Evolutionary conservation across 768 basidiomycete genomes (phyloP).

Genomic region (Naganishia randhawae): DNA sequence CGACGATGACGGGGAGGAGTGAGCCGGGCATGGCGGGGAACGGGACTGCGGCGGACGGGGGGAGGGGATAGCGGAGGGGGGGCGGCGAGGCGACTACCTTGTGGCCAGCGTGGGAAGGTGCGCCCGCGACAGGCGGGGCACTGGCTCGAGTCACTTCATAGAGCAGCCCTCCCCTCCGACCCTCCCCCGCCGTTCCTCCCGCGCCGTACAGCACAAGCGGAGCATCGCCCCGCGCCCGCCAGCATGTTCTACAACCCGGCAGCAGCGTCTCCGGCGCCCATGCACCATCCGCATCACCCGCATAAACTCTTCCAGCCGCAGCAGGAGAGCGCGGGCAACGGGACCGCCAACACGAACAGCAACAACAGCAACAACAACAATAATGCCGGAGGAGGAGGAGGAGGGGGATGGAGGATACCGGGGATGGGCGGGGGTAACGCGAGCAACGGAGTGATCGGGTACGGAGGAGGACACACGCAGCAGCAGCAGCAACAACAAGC

Average conservation of each 20-base stretch:
- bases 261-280: not conserved
- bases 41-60: not conserved
- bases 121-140: no score
- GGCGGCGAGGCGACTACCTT: not conserved
- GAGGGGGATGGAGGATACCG: conserved; percentile 3
- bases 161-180: no score
- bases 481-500: conserved; percentile 2
- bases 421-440: conserved; percentile 1
- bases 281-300: conserved; percentile 1
- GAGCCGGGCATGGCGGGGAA: not conserved
- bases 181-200: no score
- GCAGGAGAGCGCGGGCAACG: not conserved
- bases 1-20: conserved; percentile 1
- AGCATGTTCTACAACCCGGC: conserved; percentile 20
- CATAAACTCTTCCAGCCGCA: conserved; percentile 18
- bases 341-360: not conserved
- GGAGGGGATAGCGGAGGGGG: not conserved
- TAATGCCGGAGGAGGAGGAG: not conserved
- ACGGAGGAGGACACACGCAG: not conserved
- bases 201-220: no score
- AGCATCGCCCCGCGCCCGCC: not conserved
- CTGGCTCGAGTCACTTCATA: no score
- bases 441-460: not conserved
- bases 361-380: not conserved
- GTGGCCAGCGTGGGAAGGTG: no score